phyloP scores from a whole-genome alignment of 1,284 basidiomycete genomes.

The Rhodotorula sp. region DNA sequence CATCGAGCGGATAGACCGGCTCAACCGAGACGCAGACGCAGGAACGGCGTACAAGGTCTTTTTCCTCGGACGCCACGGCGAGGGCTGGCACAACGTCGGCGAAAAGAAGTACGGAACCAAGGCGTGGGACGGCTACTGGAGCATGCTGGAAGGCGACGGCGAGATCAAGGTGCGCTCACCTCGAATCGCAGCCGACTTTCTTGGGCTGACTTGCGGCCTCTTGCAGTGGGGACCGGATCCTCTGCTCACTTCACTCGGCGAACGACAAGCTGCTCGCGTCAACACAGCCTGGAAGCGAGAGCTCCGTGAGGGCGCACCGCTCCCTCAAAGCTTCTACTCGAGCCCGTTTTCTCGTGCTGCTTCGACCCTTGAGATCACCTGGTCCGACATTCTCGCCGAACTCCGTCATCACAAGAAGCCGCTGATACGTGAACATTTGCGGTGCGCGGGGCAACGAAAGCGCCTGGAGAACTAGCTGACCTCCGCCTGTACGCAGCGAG shows the following conservation, averaged over 20 bases:
- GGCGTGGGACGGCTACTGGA: conserved; percentile 57
- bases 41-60: conserved; percentile 61
- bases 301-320: conserved; percentile 56
- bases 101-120: conserved; percentile 66
- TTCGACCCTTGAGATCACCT: conserved; percentile 66
- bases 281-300: conserved; percentile 63
- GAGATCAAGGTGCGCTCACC: conserved; percentile 55
- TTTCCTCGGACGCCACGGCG: conserved; percentile 66
- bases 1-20: conserved; percentile 50
- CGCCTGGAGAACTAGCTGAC: neutral
- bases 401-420: conserved; percentile 44
- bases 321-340: conserved; percentile 64
- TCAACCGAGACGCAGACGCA: conserved; percentile 55
- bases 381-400: conserved; percentile 50
- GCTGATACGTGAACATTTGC: conserved; percentile 54
- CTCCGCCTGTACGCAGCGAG: conserved; percentile 53
- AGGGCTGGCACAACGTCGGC: conserved; percentile 69
- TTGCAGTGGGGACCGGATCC: conserved; percentile 62
- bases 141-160: conserved; percentile 66
- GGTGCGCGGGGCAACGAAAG: neutral
- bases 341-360: conserved; percentile 73
- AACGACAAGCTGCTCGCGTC: conserved; percentile 62
- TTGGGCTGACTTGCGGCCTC: neutral
- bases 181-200: too few relatives aligned
- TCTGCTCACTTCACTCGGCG: conserved; percentile 65